Evolutionary conservation across 352 stramenopile species (phyloP).

Genomic region (Saprolegnia parasitica): DNA sequence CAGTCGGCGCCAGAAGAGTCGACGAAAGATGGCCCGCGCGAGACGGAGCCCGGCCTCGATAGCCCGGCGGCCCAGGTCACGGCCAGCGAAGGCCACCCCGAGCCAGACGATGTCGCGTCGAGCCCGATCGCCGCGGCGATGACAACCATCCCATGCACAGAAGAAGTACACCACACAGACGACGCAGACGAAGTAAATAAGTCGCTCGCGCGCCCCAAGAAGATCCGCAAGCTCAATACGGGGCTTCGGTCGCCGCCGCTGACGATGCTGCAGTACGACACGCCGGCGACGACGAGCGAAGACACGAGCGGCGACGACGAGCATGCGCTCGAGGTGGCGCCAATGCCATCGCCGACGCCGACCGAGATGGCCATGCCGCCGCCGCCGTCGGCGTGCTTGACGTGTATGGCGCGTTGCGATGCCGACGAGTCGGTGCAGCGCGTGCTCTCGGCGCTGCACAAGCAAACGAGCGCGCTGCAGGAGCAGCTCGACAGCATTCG

Average conservation of each 20-base stretch:
- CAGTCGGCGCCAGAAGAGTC: too few relatives aligned
- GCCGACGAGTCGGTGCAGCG: not conserved
- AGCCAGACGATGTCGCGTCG: too few relatives aligned
- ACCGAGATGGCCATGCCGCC: not conserved
- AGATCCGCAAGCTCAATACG: not conserved
- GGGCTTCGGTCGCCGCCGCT: too few relatives aligned
- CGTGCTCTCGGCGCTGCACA: constrained; percentile 1
- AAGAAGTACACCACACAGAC: not conserved
- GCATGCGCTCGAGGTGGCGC: too few relatives aligned
- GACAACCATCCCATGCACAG: too few relatives aligned
- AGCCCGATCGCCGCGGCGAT: too few relatives aligned
- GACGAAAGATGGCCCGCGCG: too few relatives aligned
- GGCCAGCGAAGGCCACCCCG: too few relatives aligned
- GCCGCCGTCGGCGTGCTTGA: not conserved
- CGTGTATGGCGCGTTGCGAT: not conserved
- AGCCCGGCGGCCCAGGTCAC: too few relatives aligned
- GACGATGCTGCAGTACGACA: not conserved
- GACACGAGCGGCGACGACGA: not conserved
- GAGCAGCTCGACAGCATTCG: constrained; percentile 17
- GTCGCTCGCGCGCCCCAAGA: not conserved
- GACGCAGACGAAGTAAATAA: not conserved
- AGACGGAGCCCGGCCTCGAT: too few relatives aligned
- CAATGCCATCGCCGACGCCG: too few relatives aligned
- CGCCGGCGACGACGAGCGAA: not conserved
- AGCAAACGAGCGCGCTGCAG: constrained; percentile 9